Evolutionary conservation across 257 asterid species (phyloP).

Genomic region (Gentiana dahurica): DNA sequence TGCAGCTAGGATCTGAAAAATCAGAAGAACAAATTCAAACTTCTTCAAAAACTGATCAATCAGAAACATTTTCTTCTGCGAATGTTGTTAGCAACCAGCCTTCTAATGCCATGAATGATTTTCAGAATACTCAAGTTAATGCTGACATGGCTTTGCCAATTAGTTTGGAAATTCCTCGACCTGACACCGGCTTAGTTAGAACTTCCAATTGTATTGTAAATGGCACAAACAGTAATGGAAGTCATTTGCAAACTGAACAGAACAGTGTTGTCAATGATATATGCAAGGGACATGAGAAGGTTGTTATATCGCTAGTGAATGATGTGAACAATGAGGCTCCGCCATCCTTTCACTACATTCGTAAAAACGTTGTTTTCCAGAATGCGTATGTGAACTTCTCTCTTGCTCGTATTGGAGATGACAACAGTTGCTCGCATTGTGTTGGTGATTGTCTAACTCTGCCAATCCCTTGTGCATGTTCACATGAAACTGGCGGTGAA

Average conservation of each 20-base stretch:
- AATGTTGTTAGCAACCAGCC: neutral
- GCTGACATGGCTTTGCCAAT: constrained; percentile 12
- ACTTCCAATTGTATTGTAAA: constrained; percentile 13
- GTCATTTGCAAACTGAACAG: constrained; percentile 18
- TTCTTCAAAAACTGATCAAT: neutral
- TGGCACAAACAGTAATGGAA: constrained; percentile 19
- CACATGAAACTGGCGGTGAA: constrained; percentile 62
- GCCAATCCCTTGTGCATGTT: constrained; percentile 66
- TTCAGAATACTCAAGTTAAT: constrained; percentile 18
- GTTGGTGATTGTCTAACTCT: constrained; percentile 61
- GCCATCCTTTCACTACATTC: constrained; percentile 73
- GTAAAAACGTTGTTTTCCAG: constrained; percentile 58
- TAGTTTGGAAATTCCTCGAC: constrained; percentile 16
- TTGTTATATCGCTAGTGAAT: constrained; percentile 49
- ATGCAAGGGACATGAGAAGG: constrained; percentile 58
- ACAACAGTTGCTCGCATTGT: constrained; percentile 52
- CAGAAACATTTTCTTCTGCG: neutral
- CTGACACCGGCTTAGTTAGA: constrained; percentile 22
- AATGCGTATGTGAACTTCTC: constrained; percentile 55
- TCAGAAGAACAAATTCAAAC: neutral
- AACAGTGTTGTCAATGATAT: constrained; percentile 22
- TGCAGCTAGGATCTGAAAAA: constrained; percentile 28
- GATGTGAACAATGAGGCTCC: constrained; percentile 47
- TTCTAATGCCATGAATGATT: constrained; percentile 9
- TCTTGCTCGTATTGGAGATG: constrained; percentile 65